Base-by-base conservation (phyloP, 805 yeast genomes). In the Starmerella scarabaei region DNA sequence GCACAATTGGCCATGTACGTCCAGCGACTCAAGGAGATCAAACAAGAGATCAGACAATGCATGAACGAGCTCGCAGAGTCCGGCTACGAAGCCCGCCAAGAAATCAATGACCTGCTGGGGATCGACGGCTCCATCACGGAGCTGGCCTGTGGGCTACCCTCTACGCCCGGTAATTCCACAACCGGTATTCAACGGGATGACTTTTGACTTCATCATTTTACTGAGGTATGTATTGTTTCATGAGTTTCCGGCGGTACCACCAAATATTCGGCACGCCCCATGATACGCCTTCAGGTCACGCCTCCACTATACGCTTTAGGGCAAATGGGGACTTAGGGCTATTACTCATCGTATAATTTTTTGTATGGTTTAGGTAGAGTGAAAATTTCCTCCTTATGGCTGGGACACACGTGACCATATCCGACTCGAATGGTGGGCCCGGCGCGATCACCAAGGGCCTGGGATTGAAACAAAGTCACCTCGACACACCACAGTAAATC, bases 401-500 rank as follows among this genome's bases (percentile, higher is more conserved):
- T n/a, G n/a, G n/a, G n/a, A n/a, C n/a, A 7, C 44, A 41, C 40
- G 35, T 41, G 44, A 40, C 30, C 30, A 4, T n/a, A 21, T 16
- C 38, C 28, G 36, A 35, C 43, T 32, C 44, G 19, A 23, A 7
- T 23, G 26, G 9, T 7, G 26, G 26, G 26, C 26, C 9, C 26
- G 26, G 26, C 26, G 26, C 23, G 36, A 35, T 30, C 42, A 24
- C 36, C 38, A 35, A 19, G 24, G 40, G 29, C 31, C 33, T 35
- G 38, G 11, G 14, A 30, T 19, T 29, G 36, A 20, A 42, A 41
- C 38, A 42, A 38, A 38, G 48, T 41, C 48, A 41, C 7, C 39
- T 41, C 43, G 45, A 44, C 46, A 44, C 46, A 47, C 47, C 40
- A 38, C 27, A 17, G 38, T 33, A 42, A 20, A 62, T 70, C 77